Percentiles rank a stretch among this genome's conserved stretches.
Conservation (phyloP, 1,139 yeast species). For the Pichia norvegensis region DNA sequence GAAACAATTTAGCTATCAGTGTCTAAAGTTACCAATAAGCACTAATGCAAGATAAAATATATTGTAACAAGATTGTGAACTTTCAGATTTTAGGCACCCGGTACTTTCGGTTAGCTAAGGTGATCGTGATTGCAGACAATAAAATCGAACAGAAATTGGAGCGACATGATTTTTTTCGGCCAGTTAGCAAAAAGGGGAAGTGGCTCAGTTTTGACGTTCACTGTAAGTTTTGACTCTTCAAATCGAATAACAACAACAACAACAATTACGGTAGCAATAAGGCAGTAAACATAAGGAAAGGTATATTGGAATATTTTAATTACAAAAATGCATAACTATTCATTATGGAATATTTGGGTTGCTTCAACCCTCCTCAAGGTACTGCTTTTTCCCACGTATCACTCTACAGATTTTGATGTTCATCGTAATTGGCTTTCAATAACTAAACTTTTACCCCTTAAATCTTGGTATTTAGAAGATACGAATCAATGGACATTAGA, state of each 20-base stretch:
- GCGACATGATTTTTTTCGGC: neutral
- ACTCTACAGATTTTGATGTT: slow-evolving; percentile 93
- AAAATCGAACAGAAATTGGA: neutral
- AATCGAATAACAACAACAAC: neutral
- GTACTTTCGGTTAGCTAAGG: neutral
- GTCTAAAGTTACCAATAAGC: neutral
- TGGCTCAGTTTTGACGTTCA: neutral
- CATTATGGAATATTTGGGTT: slow-evolving; percentile 60
- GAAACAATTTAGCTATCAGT: neutral
- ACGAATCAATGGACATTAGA: slow-evolving; percentile 95
- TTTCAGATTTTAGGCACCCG: neutral
- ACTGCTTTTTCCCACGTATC: slow-evolving; percentile 43
- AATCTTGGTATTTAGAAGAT: slow-evolving; percentile 73
- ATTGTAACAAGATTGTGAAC: neutral
- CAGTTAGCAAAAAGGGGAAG: too few species aligned
- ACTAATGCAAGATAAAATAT: neutral
- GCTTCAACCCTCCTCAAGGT: slow-evolving; percentile 51
- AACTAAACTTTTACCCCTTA: slow-evolving; percentile 68
- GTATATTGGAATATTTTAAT: neutral
- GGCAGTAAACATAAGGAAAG: too few species aligned
- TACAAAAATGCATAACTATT: slow-evolving; percentile 29
- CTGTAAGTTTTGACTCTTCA: too few species aligned
- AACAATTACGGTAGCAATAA: too few species aligned
- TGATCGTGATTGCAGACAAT: neutral
- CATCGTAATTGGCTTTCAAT: slow-evolving; percentile 96